Base-by-base conservation (phyloP, 2,329 filamentous ascomycete genomes). In the Ceratocystis lukuohia region DNA sequence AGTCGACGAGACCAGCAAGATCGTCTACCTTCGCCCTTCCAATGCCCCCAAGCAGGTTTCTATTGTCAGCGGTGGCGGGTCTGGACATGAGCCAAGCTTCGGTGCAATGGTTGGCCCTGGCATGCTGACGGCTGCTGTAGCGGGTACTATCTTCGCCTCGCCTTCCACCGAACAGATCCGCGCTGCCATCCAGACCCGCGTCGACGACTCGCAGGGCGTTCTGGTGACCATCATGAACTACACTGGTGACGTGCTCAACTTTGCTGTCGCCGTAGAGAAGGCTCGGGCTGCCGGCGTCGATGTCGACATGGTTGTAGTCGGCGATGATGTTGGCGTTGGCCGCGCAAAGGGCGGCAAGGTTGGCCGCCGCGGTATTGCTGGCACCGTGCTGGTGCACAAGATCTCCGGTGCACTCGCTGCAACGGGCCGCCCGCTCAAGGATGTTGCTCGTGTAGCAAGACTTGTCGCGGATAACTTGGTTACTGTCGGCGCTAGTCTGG, bases 141-240 rank as follows among this genome's bases (percentile, higher is more conserved):
- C 91, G 0, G 92, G 92, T 20, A 92, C 89, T 2, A 92, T 95
- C 72, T 95, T 95, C 73, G 90, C 90, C 5, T 89, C 86, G 20
- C 90, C 90, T 0, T 86, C 83, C 5, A 87, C 90, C 0, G 87
- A 94, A 76, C 92, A 96, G 77, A 86, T 96, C 65, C 84, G 89
- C 66, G 80, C 83, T 70, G 90, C 86, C 68, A 87, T 95, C 65
- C 83, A 87, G 72, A 82, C 85, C 53, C 81, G 89, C 22, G 88
- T 96, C 2, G 84, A 89, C 68, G 81, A 82, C 2, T 80, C 82
- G 57, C 82, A 84, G 69, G 93, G 92, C 28, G 88, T 96, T 1
- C 75, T 96, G 50, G 88, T 96, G n/a, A 87, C 92, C 5, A 89
- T 96, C 37, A 96, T 96, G 89, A 96, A 96, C 75, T 96, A 96